These are phyloP conservation scores for Nakazawaea ambrosiae DNA, from an alignment of 805 yeast genomes.

Conservation along the genomic window DNA sequence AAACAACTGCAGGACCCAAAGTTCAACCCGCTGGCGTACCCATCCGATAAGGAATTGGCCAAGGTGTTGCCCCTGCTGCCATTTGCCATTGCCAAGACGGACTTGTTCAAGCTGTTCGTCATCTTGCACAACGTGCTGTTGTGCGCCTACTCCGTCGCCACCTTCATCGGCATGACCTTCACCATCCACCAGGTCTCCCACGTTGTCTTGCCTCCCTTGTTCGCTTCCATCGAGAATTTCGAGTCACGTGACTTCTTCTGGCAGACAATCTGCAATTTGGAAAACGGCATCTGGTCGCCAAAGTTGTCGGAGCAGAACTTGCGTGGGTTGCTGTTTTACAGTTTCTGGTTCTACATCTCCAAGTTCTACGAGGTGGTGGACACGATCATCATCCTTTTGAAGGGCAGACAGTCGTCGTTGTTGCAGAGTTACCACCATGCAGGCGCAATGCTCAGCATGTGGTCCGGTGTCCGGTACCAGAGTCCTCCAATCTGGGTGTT, in stretches of 20 bases:
- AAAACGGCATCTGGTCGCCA: slow-evolving; percentile 48
- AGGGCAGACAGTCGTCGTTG: slow-evolving; percentile 60
- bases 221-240: slow-evolving; percentile 13
- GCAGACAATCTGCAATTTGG: slow-evolving; percentile 53
- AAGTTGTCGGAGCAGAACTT: slow-evolving; percentile 18
- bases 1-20: slow-evolving; percentile 22
- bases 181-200: slow-evolving; percentile 38
- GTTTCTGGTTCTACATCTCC: slow-evolving; percentile 62
- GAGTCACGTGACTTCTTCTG: slow-evolving; percentile 39
- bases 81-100: slow-evolving; percentile 34
- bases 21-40: slow-evolving; percentile 15
- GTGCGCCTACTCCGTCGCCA: slow-evolving; percentile 65
- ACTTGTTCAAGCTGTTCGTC: slow-evolving; percentile 45
- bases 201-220: slow-evolving; percentile 21
- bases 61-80: slow-evolving; percentile 49
- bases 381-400: slow-evolving; percentile 57
- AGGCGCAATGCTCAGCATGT: slow-evolving; percentile 77
- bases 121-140: slow-evolving; percentile 53
- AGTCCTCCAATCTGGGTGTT: slow-evolving; percentile 79
- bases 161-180: slow-evolving; percentile 56
- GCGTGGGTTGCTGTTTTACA: slow-evolving; percentile 48
- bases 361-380: slow-evolving; percentile 69
- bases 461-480: slow-evolving; percentile 66
- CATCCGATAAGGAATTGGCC: slow-evolving; percentile 13
- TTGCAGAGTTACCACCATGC: slow-evolving; percentile 73